Conservation (phyloP, 257 asterid species). For the Agastache rugosa region DNA sequence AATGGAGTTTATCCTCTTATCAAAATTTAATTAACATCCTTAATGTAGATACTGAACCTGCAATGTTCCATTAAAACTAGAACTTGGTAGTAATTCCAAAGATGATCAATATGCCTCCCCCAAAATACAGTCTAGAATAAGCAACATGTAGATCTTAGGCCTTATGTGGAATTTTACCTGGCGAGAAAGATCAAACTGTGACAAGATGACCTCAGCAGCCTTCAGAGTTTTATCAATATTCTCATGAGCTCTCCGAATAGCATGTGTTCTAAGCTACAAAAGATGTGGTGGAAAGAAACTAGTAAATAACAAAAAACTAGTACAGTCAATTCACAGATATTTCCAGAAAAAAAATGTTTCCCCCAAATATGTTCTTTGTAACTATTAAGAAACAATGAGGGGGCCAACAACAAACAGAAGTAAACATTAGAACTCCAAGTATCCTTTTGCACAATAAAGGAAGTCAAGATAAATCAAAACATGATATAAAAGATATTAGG, state of each 20-base stretch:
- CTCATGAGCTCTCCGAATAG: conserved; percentile 94
- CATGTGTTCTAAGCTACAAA: conserved; percentile 91
- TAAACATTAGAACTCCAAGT: conserved; percentile 12
- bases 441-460: background rate
- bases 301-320: background rate
- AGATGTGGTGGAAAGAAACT: conserved; percentile 23
- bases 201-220: conserved; percentile 92
- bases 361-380: background rate
- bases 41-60: background rate
- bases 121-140: background rate
- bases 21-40: background rate
- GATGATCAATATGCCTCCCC: conserved; percentile 2
- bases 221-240: conserved; percentile 92
- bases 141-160: conserved; percentile 10
- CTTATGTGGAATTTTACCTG: conserved; percentile 57
- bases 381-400: conserved; percentile 14
- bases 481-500: conserved; percentile 10
- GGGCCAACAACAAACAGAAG: background rate
- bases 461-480: conserved; percentile 12
- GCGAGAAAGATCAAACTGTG: conserved; percentile 90
- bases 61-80: background rate
- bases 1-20: background rate
- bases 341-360: background rate
- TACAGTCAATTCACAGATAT: conserved; percentile 17
- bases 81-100: background rate